Base-by-base conservation (phyloP, 2,329 filamentous ascomycete species). In the Fusarium lyarnte region DNA sequence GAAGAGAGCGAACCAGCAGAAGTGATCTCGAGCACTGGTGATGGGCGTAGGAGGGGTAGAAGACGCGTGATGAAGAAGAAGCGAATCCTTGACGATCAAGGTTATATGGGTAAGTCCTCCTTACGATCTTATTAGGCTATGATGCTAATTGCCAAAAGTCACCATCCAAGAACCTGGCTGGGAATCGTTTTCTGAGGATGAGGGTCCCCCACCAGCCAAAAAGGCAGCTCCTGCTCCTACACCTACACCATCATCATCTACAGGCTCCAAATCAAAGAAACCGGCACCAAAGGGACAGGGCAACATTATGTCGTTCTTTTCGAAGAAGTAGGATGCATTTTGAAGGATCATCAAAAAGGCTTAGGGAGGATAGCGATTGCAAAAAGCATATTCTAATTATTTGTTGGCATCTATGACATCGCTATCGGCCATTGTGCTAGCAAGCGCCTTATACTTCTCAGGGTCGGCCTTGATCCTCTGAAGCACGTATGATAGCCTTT, bases 111-210 rank as follows among this genome's bases (percentile, higher is more conserved):
- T 95, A 86, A 81, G 90, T 82, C 53, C 36, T 6, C 17, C n/a
- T 33, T 11, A 12, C 21, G 8, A 35, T 21, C 29, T 21, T 47
- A 9, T 6, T 13, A 14, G 17, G 9, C 3, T 23, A 38, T 33
- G 21, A 51, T 62, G 53, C 71, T 76, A 74, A 76, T 51, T 17
- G 23, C 29, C 41, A 17, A 46, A 75, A 96, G 95, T 97, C 36
- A 97, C 94, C 4, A 92, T 92, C 73, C 93, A 97, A 81, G 94
- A 97, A 78, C 83, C 88, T 0, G 92, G 87, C 1, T 98, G 95
- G 95, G 95, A 98, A 80, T 95, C 93, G 0, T 97, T 97, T 83
- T 97, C 94, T 0, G 95, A 98, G 79, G 94, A 97, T 72, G 94
- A 97, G 73, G 88, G 91, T 27, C 85, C 83, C 13, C 81, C 84